Percentiles rank a stretch among this genome's conserved stretches.
Conservation (phyloP, 1,139 yeast genomes). For the Yamadazyma triangularis region DNA sequence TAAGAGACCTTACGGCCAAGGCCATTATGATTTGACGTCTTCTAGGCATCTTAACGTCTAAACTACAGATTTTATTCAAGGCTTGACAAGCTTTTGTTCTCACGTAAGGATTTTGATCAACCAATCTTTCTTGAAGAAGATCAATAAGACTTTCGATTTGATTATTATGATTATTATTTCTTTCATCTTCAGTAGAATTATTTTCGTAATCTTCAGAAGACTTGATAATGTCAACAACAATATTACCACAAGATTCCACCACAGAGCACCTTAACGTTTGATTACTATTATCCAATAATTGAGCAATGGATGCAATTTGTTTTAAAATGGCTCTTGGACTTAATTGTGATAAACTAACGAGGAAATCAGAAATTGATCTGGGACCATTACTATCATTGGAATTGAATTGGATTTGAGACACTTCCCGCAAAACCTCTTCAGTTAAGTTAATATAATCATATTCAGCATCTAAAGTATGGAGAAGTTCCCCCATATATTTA, state of each 20-base stretch:
- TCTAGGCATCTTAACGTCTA: slow-evolving; percentile 59
- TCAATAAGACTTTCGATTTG: slow-evolving; percentile 58
- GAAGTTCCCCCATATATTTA: slow-evolving; percentile 71
- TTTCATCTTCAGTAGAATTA: slow-evolving; percentile 11
- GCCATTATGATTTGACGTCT: slow-evolving; percentile 55
- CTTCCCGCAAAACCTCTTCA: slow-evolving; percentile 76
- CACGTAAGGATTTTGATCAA: slow-evolving; percentile 85
- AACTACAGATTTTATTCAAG: slow-evolving; percentile 57
- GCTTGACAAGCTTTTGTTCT: slow-evolving; percentile 84
- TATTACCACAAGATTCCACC: slow-evolving; percentile 85
- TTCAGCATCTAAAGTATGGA: slow-evolving; percentile 57
- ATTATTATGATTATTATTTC: slow-evolving; percentile 31
- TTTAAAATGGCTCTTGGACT: slow-evolving; percentile 69
- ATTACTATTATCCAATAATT: slow-evolving; percentile 72
- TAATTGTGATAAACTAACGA: slow-evolving; percentile 67
- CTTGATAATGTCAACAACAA: slow-evolving; percentile 50
- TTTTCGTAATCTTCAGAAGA: slow-evolving; percentile 34
- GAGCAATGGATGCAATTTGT: slow-evolving; percentile 74
- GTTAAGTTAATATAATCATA: slow-evolving; percentile 68
- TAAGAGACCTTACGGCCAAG: slow-evolving; percentile 71
- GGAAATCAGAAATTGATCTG: slow-evolving; percentile 65
- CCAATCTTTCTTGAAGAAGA: slow-evolving; percentile 67
- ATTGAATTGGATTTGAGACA: slow-evolving; percentile 70
- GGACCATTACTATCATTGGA: slow-evolving; percentile 87
- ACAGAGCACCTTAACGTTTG: slow-evolving; percentile 82